Evolutionary conservation across 805 yeast species (phyloP), one percentile per base, ranked within the genome.

Genomic region (Starmerella kuoi): DNA sequence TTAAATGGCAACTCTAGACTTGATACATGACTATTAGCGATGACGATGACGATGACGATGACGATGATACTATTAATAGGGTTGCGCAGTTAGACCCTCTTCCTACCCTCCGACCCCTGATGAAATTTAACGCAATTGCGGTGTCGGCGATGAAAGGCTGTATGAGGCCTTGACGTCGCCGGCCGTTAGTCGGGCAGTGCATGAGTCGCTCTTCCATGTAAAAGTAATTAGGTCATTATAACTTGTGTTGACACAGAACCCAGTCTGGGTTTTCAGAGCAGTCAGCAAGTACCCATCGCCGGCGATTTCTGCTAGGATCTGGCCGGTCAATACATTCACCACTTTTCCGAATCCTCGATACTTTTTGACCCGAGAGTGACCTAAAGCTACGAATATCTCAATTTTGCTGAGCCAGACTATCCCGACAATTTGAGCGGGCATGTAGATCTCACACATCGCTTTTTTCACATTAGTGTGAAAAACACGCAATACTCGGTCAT

Each of bases 361-460:
- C 14, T 19, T 18, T 12, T 31, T 15, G n/a, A 33, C 18, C 4
- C 51, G 37, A 15, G 49, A 45, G 27, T 48, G 51, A 25, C 51
- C 51, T 12, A 48, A 14, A 5, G 45, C 51, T 2, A 48, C 44
- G 12, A 48, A 40, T 2, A 46, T 32, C 31, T 48, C 51, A 36
- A 37, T 34, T 17, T 31, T 31, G 31, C 42, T 45, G n/a, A 48
- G 31, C 47, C 47, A 48, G 11, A 46, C 39, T 11, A 43, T 21
- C 3, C 44, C 49, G 14, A 46, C 49, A 5, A 48, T 27, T 21
- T 48, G 51, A 5, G 40, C 51, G 1, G 47, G 51, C 45, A 46
- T 47, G 1, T 25, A 2, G 18, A 45, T 22, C 17, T 36, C n/a
- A 11, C 32, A 11, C 15, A 40, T 15, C 1, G 43, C 24, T 11